phyloP scores from a whole-genome alignment of 176 grass and related monocot species.

The Rhynchospora breviuscula region DNA sequence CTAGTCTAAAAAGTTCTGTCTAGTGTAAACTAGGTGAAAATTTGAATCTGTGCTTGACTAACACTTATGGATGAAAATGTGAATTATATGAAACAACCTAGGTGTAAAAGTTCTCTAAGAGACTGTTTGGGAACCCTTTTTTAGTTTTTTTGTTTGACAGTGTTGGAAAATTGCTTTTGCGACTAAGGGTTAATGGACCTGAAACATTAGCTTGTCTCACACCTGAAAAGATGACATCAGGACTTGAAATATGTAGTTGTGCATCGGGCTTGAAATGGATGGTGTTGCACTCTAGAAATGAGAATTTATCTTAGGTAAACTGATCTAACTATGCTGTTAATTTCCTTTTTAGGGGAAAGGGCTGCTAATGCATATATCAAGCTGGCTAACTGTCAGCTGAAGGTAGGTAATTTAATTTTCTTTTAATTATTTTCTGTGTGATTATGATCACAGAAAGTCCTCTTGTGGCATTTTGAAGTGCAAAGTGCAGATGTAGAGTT shows the following conservation, averaged over 20 bases:
- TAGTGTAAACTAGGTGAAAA: background rate
- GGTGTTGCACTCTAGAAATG: background rate
- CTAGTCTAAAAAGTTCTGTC: background rate
- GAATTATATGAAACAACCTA: background rate
- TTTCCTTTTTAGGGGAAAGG: constrained; percentile 61
- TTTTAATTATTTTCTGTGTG: background rate
- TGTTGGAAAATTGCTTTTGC: too few species aligned
- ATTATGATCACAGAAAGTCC: constrained; percentile 8
- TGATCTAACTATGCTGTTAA: constrained; percentile 1
- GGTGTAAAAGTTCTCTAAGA: background rate
- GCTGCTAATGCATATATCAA: constrained; percentile 75
- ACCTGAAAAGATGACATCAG: background rate
- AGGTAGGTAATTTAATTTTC: constrained; percentile 35
- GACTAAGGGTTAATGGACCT: background rate
- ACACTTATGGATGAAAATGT: background rate
- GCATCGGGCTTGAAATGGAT: background rate
- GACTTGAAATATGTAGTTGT: background rate
- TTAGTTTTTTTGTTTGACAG: too few species aligned
- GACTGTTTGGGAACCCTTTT: background rate
- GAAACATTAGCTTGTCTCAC: background rate
- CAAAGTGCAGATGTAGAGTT: background rate
- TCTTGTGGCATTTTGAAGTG: constrained; percentile 13
- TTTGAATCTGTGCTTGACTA: background rate
- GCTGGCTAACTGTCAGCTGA: constrained; percentile 72
- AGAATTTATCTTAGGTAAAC: background rate